These are phyloP conservation scores for Nymphaea colorata DNA, from an alignment of 164 flowering plant genomes.

Conservation along the genomic window DNA sequence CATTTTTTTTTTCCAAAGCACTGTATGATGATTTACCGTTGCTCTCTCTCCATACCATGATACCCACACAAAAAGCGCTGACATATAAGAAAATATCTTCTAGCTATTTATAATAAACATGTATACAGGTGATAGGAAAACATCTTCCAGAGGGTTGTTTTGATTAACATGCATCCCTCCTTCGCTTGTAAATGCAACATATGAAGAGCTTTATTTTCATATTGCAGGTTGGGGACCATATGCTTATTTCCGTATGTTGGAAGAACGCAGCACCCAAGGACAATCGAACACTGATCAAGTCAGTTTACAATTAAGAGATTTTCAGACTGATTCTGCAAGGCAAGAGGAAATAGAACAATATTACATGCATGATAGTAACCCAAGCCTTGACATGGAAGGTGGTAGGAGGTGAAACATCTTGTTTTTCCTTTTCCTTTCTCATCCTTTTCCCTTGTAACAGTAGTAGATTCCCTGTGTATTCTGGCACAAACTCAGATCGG, in stretches of 20 bases:
- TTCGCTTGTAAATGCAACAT: neutral
- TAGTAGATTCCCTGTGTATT: neutral
- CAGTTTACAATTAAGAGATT: conserved; percentile 18
- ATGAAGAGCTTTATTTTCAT: neutral
- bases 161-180: neutral
- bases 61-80: too few species aligned
- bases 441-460: neutral
- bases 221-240: conserved; percentile 20
- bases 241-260: conserved; percentile 33
- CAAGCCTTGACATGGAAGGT: conserved; percentile 20
- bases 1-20: neutral
- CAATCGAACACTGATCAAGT: conserved; percentile 12
- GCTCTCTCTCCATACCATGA: too few species aligned
- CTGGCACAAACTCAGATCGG: neutral
- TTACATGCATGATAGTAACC: conserved; percentile 10
- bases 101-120: neutral
- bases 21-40: neutral
- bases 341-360: neutral
- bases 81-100: neutral
- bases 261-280: conserved; percentile 23
- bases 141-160: neutral
- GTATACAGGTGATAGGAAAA: neutral
- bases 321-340: conserved; percentile 20
- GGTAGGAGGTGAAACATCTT: conserved; percentile 14
- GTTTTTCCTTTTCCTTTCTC: neutral